Evolutionary conservation across 768 basidiomycete species (phyloP).

Genomic region (Lactifluus piperatus): DNA sequence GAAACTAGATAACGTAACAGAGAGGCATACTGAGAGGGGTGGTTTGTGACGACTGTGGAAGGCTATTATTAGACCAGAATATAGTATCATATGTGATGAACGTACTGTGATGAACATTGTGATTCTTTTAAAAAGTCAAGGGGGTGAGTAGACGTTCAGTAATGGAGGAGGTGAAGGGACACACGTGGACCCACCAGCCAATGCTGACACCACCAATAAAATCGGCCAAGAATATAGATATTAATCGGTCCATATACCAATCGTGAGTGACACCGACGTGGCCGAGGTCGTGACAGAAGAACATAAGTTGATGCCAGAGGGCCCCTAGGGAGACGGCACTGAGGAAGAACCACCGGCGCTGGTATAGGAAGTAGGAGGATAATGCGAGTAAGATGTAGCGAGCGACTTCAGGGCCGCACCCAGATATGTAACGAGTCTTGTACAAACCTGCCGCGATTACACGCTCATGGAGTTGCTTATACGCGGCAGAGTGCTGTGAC

Average conservation of each 20-base stretch:
- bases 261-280: slow-evolving; percentile 90
- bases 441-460: slow-evolving; percentile 78
- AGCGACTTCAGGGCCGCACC: slow-evolving; percentile 83
- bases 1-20: not conserved
- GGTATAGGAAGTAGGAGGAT: slow-evolving; percentile 54
- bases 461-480: slow-evolving; percentile 67
- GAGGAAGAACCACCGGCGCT: slow-evolving; percentile 51
- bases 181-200: slow-evolving; percentile 96
- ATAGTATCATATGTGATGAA: slow-evolving; percentile 18
- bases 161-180: slow-evolving; percentile 29
- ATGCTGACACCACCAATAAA: slow-evolving; percentile 89
- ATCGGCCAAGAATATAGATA: slow-evolving; percentile 74
- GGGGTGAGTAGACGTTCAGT: slow-evolving; percentile 1
- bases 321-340: slow-evolving; percentile 81
- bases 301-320: slow-evolving; percentile 93
- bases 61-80: slow-evolving; percentile 1
- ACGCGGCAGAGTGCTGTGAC: slow-evolving; percentile 63
- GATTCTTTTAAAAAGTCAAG: slow-evolving; percentile 48
- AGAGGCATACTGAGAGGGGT: slow-evolving; percentile 77
- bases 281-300: slow-evolving; percentile 89
- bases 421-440: slow-evolving; percentile 69
- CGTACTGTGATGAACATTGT: slow-evolving; percentile 94
- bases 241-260: slow-evolving; percentile 70
- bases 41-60: slow-evolving; percentile 83
- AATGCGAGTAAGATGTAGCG: slow-evolving; percentile 64